Percentiles rank a stretch among this genome's conserved stretches.
Conservation (phyloP, 192 early-diverging fungal genomes). For the Lobulomyces angularis region DNA sequence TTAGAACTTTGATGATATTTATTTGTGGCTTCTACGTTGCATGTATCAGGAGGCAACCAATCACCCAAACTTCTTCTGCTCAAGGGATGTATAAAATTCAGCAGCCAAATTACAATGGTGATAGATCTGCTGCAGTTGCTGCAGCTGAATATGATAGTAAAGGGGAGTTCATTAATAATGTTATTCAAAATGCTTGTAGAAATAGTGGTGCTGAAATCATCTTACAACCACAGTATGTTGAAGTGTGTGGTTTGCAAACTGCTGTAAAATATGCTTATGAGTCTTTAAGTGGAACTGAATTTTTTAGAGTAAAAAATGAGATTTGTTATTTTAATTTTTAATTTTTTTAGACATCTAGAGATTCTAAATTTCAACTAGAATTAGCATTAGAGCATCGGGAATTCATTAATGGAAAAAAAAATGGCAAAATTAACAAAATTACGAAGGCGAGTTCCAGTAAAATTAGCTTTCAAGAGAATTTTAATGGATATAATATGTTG, state of each 20-base stretch:
- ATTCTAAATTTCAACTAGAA: slow-evolving; percentile 65
- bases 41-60: slow-evolving; percentile 17
- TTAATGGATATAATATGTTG: slow-evolving; percentile 68
- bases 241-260: slow-evolving; percentile 55
- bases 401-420: slow-evolving; percentile 82
- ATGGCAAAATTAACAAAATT: slow-evolving; percentile 79
- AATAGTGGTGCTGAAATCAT: slow-evolving; percentile 54
- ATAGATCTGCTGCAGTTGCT: too few species aligned
- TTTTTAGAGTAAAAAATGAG: slow-evolving; percentile 20
- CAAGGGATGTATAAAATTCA: background rate
- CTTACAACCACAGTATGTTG: slow-evolving; percentile 41
- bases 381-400: slow-evolving; percentile 65
- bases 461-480: slow-evolving; percentile 55
- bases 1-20: slow-evolving; percentile 56
- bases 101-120: too few species aligned
- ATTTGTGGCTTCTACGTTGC: slow-evolving; percentile 40
- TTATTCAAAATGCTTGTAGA: too few species aligned
- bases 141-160: too few species aligned
- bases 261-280: slow-evolving; percentile 50
- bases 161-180: too few species aligned
- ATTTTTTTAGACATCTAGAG: slow-evolving; percentile 26
- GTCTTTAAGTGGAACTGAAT: slow-evolving; percentile 34
- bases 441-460: slow-evolving; percentile 57
- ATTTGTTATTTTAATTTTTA: slow-evolving; percentile 2
- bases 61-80: background rate